A percentile compares a stretch with the other conserved stretches of the same genome.
Evolutionary conservation across 75 land plant species (phyloP).

Genomic region (Azolla pinnata): DNA sequence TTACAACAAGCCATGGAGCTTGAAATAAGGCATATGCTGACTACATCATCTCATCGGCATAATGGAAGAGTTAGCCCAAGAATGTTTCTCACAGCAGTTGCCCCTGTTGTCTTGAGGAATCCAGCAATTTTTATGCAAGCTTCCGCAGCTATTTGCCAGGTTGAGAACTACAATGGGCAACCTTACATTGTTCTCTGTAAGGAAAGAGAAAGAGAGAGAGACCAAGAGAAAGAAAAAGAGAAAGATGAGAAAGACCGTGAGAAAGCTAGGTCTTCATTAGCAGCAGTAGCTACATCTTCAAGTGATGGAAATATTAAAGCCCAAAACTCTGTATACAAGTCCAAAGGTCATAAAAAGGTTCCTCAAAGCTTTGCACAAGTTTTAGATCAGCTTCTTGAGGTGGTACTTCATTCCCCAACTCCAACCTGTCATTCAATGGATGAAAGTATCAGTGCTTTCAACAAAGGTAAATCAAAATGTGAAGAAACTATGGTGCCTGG

Average conservation of each 20-base stretch:
- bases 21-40: constrained; percentile 72
- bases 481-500: constrained; percentile 28
- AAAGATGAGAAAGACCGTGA: constrained; percentile 41
- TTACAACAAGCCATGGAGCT: constrained; percentile 97
- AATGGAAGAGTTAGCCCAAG: constrained; percentile 67
- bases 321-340: constrained; percentile 41
- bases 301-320: constrained; percentile 37
- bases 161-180: constrained; percentile 77
- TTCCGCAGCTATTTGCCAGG: constrained; percentile 73
- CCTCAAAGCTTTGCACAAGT: constrained; percentile 79
- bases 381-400: constrained; percentile 81
- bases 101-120: constrained; percentile 72
- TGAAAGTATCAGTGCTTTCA: too few species aligned
- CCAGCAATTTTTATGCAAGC: constrained; percentile 86
- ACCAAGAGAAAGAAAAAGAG: constrained; percentile 63
- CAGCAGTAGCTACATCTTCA: not conserved
- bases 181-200: constrained; percentile 64
- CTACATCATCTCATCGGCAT: constrained; percentile 50
- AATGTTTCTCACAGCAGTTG: constrained; percentile 61
- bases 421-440: constrained; percentile 29
- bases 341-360: constrained; percentile 54
- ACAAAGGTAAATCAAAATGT: constrained; percentile 78
- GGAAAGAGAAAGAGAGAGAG: constrained; percentile 77
- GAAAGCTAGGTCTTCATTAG: constrained; percentile 15
- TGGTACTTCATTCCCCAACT: constrained; percentile 46